Evolutionary conservation across 495 filamentous ascomycete genomes (phyloP).

Genomic region (Mytilinidion resinicola): DNA sequence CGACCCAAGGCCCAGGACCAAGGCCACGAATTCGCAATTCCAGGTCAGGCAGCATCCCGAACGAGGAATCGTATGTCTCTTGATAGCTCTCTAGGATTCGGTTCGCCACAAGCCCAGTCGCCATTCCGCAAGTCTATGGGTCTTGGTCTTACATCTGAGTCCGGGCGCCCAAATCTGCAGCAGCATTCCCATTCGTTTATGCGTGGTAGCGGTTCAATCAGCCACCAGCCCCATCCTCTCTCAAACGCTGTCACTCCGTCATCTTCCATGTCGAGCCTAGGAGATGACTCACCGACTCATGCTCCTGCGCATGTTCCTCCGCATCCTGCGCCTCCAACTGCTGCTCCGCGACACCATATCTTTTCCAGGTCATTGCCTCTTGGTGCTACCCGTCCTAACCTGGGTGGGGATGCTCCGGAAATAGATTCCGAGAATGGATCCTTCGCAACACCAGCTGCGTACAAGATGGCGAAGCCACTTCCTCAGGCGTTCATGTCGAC

Average conservation of each 20-base stretch:
- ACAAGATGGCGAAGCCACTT: conserved; percentile 73
- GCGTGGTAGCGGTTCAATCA: conserved; percentile 9
- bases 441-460: conserved; percentile 77
- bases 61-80: conserved; percentile 65
- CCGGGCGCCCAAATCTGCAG: conserved; percentile 29
- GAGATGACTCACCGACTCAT: conserved; percentile 63
- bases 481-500: conserved; percentile 90
- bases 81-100: conserved; percentile 44
- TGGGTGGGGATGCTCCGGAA: conserved; percentile 8
- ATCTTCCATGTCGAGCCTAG: conserved; percentile 70
- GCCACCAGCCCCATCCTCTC: conserved; percentile 67
- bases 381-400: conserved; percentile 43
- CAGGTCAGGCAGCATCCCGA: conserved; percentile 41
- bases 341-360: conserved; percentile 47
- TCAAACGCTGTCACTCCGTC: conserved; percentile 79
- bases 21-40: conserved; percentile 43
- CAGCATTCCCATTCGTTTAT: conserved; percentile 34
- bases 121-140: conserved; percentile 39
- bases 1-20: conserved; percentile 31
- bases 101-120: conserved; percentile 53
- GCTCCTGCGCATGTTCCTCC: conserved; percentile 35
- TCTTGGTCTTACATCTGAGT: background rate
- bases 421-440: conserved; percentile 37
- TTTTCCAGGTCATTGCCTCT: conserved; percentile 78
- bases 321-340: conserved; percentile 22